These are phyloP conservation scores for Debaryomyces sp. DNA, from an alignment of 1,139 yeast genomes.

Conservation along the genomic window DNA sequence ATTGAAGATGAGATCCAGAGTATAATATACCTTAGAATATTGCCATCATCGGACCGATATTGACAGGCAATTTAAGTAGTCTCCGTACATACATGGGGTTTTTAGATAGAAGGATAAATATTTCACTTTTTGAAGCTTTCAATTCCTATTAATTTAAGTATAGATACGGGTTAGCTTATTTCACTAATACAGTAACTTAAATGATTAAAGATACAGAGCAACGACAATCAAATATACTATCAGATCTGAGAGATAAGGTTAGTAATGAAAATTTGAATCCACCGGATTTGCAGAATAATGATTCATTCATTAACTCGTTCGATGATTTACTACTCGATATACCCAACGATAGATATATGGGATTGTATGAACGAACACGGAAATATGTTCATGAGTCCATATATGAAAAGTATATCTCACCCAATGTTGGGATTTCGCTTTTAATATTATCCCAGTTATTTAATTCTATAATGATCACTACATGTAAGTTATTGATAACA, in stretches of 20 bases:
- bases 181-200: background rate
- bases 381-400: background rate
- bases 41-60: background rate
- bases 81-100: background rate
- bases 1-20: background rate
- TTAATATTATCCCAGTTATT: constrained; percentile 64
- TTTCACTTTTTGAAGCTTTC: background rate
- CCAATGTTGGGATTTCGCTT: constrained; percentile 43
- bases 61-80: background rate
- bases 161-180: background rate
- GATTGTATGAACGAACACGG: background rate
- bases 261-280: background rate
- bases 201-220: background rate
- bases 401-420: constrained; percentile 13
- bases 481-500: constrained; percentile 71
- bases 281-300: background rate
- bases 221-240: background rate
- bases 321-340: background rate
- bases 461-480: constrained; percentile 74
- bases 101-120: background rate
- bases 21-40: background rate
- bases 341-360: background rate
- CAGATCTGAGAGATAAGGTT: background rate
- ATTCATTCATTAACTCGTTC: background rate
- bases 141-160: background rate